These are phyloP conservation scores for Ambrosia trifida DNA, from an alignment of 129 eudicot genomes.

Conservation along the genomic window DNA sequence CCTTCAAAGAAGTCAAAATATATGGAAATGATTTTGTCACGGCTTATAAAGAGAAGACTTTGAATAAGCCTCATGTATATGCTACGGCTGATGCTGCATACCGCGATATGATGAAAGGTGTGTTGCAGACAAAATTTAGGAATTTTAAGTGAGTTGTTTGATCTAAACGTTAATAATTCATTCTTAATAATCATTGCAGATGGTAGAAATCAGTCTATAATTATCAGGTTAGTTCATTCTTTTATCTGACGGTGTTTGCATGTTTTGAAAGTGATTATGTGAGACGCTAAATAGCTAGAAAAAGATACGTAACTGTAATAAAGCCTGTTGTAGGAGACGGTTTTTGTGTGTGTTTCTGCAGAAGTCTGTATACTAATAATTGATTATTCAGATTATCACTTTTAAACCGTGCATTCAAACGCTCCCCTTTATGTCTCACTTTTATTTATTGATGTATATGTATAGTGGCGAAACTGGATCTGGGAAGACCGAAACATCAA, in stretches of 20 bases:
- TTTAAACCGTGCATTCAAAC: not conserved
- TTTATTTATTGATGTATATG: not conserved
- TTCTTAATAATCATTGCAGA: slow-evolving; percentile 55
- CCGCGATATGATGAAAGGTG: slow-evolving; percentile 71
- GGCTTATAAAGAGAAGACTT: slow-evolving; percentile 72
- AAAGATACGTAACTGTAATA: not conserved
- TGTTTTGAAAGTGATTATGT: slow-evolving; percentile 11
- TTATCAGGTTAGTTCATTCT: slow-evolving; percentile 63
- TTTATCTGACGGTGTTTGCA: slow-evolving; percentile 11
- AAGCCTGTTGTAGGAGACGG: slow-evolving; percentile 5
- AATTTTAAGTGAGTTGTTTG: not conserved
- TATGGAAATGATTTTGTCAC: slow-evolving; percentile 57
- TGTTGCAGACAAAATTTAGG: slow-evolving; percentile 15
- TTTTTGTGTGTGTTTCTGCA: too few relatives aligned
- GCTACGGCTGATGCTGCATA: slow-evolving; percentile 81
- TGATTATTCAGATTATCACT: too few relatives aligned
- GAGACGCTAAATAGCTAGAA: not conserved
- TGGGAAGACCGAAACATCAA: slow-evolving; percentile 98
- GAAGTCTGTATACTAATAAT: too few relatives aligned
- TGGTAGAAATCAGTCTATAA: slow-evolving; percentile 72
- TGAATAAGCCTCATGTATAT: slow-evolving; percentile 82
- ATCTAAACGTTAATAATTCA: slow-evolving; percentile 12
- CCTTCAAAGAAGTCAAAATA: slow-evolving; percentile 67
- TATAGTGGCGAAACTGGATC: slow-evolving; percentile 99
- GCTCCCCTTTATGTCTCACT: not conserved